A percentile compares a stretch with the other conserved stretches of the same genome.
Conservation (phyloP, 192 early-diverging fungal genomes). For the Cetraspora pellucida region DNA sequence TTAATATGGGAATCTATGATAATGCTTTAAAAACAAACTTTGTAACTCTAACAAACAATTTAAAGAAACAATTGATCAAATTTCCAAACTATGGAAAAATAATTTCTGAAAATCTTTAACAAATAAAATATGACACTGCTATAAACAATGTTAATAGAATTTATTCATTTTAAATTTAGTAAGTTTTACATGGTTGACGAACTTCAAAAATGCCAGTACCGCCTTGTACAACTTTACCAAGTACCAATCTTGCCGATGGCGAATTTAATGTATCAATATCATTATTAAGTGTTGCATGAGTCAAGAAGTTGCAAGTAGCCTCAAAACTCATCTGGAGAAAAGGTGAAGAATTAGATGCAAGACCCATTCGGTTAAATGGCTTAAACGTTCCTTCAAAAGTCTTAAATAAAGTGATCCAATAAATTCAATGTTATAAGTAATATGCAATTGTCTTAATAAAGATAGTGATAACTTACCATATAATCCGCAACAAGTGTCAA, state of each 20-base stretch:
- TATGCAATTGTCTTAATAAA: neutral
- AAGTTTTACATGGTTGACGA: conserved; percentile 7
- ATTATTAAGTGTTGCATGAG: conserved; percentile 84
- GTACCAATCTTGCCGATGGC: conserved; percentile 91
- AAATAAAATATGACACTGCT: too few species aligned
- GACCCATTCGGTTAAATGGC: conserved; percentile 95
- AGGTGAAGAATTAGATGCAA: conserved; percentile 88
- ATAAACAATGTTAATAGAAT: too few species aligned
- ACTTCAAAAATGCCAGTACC: conserved; percentile 97
- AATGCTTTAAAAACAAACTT: too few species aligned
- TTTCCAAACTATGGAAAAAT: too few species aligned
- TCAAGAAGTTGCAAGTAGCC: conserved; percentile 94
- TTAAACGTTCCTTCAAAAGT: conserved; percentile 99
- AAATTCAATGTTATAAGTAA: neutral
- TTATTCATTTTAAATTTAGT: too few species aligned
- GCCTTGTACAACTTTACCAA: conserved; percentile 89
- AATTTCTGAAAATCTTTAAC: too few species aligned
- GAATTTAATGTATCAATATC: conserved; percentile 87
- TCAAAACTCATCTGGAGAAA: conserved; percentile 99
- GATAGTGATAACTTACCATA: conserved; percentile 66
- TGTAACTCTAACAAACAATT: too few species aligned
- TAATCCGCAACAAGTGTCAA: conserved; percentile 97
- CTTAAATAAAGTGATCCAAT: conserved; percentile 37
- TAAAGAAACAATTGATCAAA: too few species aligned
- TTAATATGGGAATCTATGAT: too few species aligned